Percentiles rank a stretch among this genome's conserved stretches.
Evolutionary conservation across 2,329 filamentous ascomycete genomes (phyloP).

Genomic region (Claviceps maximensis): DNA sequence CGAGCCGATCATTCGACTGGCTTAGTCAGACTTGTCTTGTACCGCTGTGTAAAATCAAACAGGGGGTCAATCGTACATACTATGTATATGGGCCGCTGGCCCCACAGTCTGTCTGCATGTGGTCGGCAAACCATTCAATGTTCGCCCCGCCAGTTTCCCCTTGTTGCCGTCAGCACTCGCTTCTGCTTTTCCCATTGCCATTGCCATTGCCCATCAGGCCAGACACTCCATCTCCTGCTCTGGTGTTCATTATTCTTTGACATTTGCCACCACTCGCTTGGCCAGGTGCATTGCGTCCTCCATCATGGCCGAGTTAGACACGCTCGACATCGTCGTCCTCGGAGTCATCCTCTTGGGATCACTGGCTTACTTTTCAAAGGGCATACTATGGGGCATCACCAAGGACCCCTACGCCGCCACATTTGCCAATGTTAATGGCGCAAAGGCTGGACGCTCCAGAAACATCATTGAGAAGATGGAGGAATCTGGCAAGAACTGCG

Average conservation of each 20-base stretch:
- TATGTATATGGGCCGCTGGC: too few relatives aligned
- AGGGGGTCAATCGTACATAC: too few relatives aligned
- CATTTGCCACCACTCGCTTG: neutral
- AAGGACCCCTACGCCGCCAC: constrained; percentile 81
- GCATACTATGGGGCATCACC: constrained; percentile 77
- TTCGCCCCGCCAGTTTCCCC: too few relatives aligned
- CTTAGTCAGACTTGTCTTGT: too few relatives aligned
- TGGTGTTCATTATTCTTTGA: neutral
- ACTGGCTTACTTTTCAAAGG: constrained; percentile 93
- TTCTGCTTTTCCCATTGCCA: too few relatives aligned
- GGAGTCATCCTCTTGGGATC: constrained; percentile 73
- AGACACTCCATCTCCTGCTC: neutral
- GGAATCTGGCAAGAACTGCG: constrained; percentile 88
- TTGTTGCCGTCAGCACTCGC: too few relatives aligned
- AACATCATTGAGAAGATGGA: constrained; percentile 96
- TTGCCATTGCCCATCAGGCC: too few relatives aligned
- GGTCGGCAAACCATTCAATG: too few relatives aligned
- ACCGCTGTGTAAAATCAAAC: too few relatives aligned
- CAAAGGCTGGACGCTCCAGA: constrained; percentile 71
- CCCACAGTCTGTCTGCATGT: too few relatives aligned
- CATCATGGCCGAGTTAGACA: constrained; percentile 87
- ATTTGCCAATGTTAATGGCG: constrained; percentile 53
- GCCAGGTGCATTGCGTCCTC: neutral
- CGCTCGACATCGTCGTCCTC: constrained; percentile 87
- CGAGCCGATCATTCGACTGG: too few relatives aligned